These are phyloP conservation scores for Boletus sp. DNA, from an alignment of 1,284 basidiomycete genomes.

Conservation along the genomic window DNA sequence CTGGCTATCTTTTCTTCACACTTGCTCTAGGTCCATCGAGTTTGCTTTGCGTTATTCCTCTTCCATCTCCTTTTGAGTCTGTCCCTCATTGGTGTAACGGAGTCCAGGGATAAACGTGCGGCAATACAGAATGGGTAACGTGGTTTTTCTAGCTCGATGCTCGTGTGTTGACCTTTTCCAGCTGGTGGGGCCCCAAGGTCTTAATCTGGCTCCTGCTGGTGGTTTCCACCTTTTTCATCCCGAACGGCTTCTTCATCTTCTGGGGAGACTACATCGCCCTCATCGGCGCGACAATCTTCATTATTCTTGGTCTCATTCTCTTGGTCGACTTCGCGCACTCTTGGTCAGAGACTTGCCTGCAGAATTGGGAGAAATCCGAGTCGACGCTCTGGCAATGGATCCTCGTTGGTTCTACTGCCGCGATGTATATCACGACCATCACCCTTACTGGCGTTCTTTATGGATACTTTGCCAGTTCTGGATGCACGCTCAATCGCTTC, in stretches of 20 bases:
- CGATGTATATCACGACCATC: slow-evolving; percentile 82
- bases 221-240: slow-evolving; percentile 84
- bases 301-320: slow-evolving; percentile 93
- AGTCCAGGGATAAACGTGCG: slow-evolving; percentile 88
- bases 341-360: slow-evolving; percentile 95
- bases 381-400: slow-evolving; percentile 97
- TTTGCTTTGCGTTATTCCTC: slow-evolving; percentile 91
- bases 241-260: slow-evolving; percentile 92
- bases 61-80: slow-evolving; percentile 84
- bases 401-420: slow-evolving; percentile 88
- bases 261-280: slow-evolving; percentile 94
- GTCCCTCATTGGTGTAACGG: slow-evolving; percentile 80
- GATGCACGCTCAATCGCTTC: slow-evolving; percentile 88
- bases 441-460: slow-evolving; percentile 86
- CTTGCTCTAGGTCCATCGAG: slow-evolving; percentile 76
- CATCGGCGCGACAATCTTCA: slow-evolving; percentile 91
- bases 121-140: slow-evolving; percentile 93
- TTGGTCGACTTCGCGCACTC: slow-evolving; percentile 98
- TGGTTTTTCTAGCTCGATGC: background rate
- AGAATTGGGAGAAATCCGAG: slow-evolving; percentile 87
- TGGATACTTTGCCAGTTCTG: slow-evolving; percentile 85
- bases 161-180: slow-evolving; percentile 30
- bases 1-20: background rate
- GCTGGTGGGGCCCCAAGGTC: slow-evolving; percentile 99
- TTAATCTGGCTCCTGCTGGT: slow-evolving; percentile 81